phyloP scores from a whole-genome alignment of 2,329 filamentous ascomycete species.

The Stylonectria norvegica region DNA sequence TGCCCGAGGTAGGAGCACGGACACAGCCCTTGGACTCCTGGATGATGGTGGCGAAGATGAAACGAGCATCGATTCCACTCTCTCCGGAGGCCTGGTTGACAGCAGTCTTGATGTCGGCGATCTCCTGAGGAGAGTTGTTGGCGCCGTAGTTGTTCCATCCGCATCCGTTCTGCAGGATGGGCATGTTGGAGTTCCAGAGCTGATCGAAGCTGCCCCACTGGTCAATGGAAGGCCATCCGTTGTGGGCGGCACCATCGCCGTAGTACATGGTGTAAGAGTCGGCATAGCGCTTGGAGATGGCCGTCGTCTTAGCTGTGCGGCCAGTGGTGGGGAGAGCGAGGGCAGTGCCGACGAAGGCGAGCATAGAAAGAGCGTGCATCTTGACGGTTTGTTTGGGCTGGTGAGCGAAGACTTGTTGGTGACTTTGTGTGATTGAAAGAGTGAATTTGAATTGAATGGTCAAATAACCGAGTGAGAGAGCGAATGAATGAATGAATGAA shows the following conservation, averaged over 20 bases:
- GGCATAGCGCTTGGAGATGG: too few species aligned
- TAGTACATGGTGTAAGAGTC: slow-evolving; percentile 1
- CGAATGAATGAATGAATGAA: too few species aligned
- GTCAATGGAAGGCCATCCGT: slow-evolving; percentile 1
- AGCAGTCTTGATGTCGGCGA: slow-evolving; percentile 10
- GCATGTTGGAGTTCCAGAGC: slow-evolving; percentile 12
- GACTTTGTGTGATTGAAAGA: too few species aligned
- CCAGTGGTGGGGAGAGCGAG: too few species aligned
- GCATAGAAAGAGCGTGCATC: too few species aligned
- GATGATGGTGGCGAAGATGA: slow-evolving; percentile 31
- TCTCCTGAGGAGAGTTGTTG: slow-evolving; percentile 14
- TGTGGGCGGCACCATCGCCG: neutral
- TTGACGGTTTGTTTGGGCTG: too few species aligned
- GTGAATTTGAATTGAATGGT: too few species aligned
- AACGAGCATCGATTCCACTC: slow-evolving; percentile 11
- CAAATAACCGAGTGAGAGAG: too few species aligned
- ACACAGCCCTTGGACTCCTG: slow-evolving; percentile 27
- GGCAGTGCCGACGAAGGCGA: too few species aligned
- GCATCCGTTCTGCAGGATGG: slow-evolving; percentile 12
- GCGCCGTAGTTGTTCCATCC: slow-evolving; percentile 16
- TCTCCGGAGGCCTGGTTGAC: slow-evolving; percentile 13
- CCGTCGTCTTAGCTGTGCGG: too few species aligned
- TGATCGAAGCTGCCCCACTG: slow-evolving; percentile 12
- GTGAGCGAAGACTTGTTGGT: too few species aligned
- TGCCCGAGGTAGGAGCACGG: slow-evolving; percentile 15